Percentiles rank a stretch among this genome's conserved stretches.
Conservation (phyloP, 73 alveolate species). For the Tetrahymena borealis region DNA sequence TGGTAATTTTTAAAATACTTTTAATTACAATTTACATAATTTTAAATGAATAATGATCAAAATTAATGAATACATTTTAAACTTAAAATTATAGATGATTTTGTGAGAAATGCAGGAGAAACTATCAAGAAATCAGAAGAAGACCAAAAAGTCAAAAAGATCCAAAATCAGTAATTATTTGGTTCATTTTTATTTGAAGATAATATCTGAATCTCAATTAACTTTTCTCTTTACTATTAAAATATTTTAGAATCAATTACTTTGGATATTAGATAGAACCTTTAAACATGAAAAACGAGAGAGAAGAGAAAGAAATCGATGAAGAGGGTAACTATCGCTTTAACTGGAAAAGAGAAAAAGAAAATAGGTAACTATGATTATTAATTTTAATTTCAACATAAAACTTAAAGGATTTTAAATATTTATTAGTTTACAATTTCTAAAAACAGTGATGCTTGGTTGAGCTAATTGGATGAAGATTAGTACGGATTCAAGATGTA, state of each 20-base stretch:
- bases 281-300: neutral
- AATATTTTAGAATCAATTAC: neutral
- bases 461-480: neutral
- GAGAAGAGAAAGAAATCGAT: neutral
- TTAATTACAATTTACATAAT: neutral
- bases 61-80: neutral
- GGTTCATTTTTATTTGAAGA: neutral
- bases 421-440: neutral
- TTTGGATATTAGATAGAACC: neutral
- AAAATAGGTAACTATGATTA: neutral
- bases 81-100: neutral
- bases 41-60: neutral
- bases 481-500: neutral
- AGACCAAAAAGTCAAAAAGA: neutral
- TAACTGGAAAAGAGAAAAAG: neutral
- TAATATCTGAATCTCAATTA: neutral
- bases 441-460: neutral
- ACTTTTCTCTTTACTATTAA: neutral
- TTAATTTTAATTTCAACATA: neutral
- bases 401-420: neutral
- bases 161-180: neutral
- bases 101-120: neutral
- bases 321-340: neutral
- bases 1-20: no score
- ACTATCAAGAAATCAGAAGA: neutral